These are phyloP conservation scores for Penicillium sp. DNA, from an alignment of 2,329 filamentous ascomycete genomes.

Conservation along the genomic window DNA sequence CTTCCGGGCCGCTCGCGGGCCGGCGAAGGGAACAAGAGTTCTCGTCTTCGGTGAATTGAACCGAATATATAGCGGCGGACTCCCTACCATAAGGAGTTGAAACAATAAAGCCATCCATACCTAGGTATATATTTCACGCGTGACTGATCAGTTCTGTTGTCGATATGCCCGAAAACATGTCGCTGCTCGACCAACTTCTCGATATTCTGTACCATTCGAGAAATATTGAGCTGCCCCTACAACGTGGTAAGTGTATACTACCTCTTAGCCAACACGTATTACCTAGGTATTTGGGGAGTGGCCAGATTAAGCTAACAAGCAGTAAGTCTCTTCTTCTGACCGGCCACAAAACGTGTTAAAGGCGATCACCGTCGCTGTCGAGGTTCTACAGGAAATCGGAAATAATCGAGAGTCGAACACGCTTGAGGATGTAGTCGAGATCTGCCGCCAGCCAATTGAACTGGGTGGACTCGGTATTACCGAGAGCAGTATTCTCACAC, in stretches of 20 bases:
- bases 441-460: constrained; percentile 17
- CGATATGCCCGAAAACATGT: not conserved
- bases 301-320: not conserved
- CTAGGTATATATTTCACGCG: not conserved
- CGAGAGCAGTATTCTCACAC: not conserved
- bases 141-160: not conserved
- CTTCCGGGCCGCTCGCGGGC: not conserved
- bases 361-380: not conserved
- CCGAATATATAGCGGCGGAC: not conserved
- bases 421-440: constrained; percentile 11
- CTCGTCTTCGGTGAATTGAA: not conserved
- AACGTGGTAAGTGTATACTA: not conserved
- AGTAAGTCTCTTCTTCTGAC: not conserved
- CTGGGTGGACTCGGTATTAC: constrained; percentile 17
- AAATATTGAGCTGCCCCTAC: not conserved
- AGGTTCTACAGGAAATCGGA: not conserved
- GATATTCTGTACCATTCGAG: not conserved
- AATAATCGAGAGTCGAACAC: not conserved
- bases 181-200: not conserved
- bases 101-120: no score
- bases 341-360: not conserved
- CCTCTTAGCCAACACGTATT: no score
- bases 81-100: no score
- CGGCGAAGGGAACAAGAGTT: not conserved
- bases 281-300: not conserved